Conservation (phyloP, 2,329 filamentous ascomycete genomes). For the Penicillium sp. region DNA sequence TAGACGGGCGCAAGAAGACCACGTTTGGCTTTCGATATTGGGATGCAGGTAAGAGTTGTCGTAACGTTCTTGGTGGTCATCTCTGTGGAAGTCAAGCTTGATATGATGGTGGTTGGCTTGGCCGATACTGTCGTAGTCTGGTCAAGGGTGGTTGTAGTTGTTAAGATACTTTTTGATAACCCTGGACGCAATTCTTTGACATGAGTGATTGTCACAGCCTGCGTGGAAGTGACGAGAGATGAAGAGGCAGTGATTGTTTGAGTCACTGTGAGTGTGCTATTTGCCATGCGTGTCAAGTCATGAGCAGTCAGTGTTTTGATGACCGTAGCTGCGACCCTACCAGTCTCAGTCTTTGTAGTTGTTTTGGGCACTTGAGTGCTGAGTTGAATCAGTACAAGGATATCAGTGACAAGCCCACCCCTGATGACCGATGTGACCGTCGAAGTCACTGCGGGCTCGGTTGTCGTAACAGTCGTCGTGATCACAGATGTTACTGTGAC, state of each 20-base stretch:
- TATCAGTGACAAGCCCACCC: neutral
- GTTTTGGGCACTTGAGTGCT: neutral
- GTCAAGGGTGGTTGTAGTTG: neutral
- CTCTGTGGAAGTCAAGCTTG: neutral
- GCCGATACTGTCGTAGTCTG: neutral
- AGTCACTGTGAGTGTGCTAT: neutral
- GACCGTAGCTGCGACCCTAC: neutral
- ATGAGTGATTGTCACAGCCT: neutral
- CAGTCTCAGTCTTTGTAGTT: neutral
- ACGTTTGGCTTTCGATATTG: neutral
- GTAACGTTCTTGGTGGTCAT: neutral
- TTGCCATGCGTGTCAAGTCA: neutral
- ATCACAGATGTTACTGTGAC: neutral
- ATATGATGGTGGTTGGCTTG: neutral
- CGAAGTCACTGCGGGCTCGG: neutral
- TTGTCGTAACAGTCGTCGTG: neutral
- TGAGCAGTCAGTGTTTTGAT: neutral
- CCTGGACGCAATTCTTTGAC: neutral
- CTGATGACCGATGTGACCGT: neutral
- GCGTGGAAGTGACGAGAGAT: neutral
- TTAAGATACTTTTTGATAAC: neutral
- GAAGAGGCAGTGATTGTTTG: neutral
- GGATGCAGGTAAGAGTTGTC: neutral
- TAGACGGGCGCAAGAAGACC: conserved; percentile 1
- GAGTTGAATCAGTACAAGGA: neutral